These are phyloP conservation scores for Tubosaeta brunneosetosa DNA, from an alignment of 768 basidiomycete genomes.

Conservation along the genomic window DNA sequence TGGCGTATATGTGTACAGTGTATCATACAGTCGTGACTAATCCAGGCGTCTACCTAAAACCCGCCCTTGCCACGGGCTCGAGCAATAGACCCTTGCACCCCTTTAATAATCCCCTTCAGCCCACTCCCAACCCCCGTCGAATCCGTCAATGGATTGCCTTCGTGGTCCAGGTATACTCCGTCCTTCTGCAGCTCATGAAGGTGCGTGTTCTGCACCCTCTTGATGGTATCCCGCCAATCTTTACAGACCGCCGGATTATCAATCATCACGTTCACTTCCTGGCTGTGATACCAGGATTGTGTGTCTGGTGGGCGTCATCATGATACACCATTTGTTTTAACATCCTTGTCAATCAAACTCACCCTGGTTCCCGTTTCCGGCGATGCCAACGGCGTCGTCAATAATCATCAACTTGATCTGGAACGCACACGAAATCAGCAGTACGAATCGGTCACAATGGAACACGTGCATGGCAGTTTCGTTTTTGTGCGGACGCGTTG, in stretches of 20 bases:
- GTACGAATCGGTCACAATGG: neutral
- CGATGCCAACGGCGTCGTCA: constrained; percentile 60
- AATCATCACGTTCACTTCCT: constrained; percentile 64
- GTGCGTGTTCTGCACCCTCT: constrained; percentile 53
- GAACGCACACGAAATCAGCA: neutral
- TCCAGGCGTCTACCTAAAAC: constrained; percentile 19
- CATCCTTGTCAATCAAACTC: constrained; percentile 1
- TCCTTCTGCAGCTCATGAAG: constrained; percentile 44
- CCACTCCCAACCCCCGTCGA: constrained; percentile 38
- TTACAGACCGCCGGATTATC: constrained; percentile 48
- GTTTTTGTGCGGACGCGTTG: constrained; percentile 59
- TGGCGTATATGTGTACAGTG: no score
- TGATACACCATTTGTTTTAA: constrained; percentile 2
- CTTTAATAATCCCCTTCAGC: constrained; percentile 37
- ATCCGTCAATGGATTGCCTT: constrained; percentile 38
- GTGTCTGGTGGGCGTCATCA: constrained; percentile 36
- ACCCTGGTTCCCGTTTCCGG: constrained; percentile 70
- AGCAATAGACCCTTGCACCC: constrained; percentile 39
- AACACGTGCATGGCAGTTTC: constrained; percentile 58
- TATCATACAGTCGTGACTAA: constrained; percentile 10
- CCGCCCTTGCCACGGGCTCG: constrained; percentile 41
- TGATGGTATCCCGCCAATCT: constrained; percentile 53
- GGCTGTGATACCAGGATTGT: constrained; percentile 69
- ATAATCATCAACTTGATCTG: constrained; percentile 62
- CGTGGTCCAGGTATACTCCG: constrained; percentile 52